A percentile compares a stretch with the other conserved stretches of the same genome.
Conservation (phyloP, 208 protist species). For the Crithidia fasciculata region DNA sequence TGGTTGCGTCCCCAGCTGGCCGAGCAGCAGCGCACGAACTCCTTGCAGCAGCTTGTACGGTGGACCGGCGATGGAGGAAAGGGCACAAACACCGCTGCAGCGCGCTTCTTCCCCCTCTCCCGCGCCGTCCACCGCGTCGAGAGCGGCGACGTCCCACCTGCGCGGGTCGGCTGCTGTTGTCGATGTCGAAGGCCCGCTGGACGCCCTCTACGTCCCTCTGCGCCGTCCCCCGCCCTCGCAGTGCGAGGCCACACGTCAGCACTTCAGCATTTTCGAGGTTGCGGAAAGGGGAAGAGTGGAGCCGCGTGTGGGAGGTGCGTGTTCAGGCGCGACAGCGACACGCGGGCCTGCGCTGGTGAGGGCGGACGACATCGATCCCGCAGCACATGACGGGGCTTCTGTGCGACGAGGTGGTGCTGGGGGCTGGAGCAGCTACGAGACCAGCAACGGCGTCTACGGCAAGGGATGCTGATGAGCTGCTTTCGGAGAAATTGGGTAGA, state of each 20-base stretch:
- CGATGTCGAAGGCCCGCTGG: slow-evolving; percentile 11
- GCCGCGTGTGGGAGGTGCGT: neutral
- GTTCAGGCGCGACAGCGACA: neutral
- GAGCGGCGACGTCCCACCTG: slow-evolving; percentile 32
- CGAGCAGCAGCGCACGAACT: neutral
- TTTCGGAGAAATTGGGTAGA: neutral
- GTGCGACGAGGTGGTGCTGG: neutral
- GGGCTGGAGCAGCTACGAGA: neutral
- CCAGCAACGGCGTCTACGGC: slow-evolving; percentile 15
- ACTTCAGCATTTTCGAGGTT: slow-evolving; percentile 34
- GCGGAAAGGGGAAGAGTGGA: neutral
- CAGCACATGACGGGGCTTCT: neutral
- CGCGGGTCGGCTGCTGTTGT: slow-evolving; percentile 35
- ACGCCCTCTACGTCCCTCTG: slow-evolving; percentile 28
- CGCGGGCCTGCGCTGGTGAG: neutral
- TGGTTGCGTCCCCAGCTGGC: too few species aligned
- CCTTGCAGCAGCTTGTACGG: neutral
- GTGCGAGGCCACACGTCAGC: slow-evolving; percentile 30
- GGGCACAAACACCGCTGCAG: neutral
- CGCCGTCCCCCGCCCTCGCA: slow-evolving; percentile 16
- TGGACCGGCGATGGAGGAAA: neutral
- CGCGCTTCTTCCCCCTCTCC: neutral
- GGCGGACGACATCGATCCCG: neutral
- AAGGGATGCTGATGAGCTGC: slow-evolving; percentile 1
- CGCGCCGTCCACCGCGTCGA: slow-evolving; percentile 4